phyloP scores from a whole-genome alignment of 768 basidiomycete species.

The Pleurotus tuoliensis region DNA sequence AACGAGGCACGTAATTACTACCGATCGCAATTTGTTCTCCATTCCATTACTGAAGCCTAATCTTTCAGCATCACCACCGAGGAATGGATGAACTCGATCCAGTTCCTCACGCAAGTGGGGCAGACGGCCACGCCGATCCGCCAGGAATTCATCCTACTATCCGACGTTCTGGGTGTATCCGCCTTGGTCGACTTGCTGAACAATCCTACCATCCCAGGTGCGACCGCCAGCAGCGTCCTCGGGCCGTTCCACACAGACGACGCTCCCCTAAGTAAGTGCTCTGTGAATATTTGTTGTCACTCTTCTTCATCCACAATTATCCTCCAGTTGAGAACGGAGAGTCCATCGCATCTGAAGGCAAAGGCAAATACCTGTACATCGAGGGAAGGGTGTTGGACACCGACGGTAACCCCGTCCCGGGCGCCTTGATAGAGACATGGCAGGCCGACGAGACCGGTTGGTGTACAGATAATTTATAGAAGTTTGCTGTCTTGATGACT shows the following conservation, averaged over 20 bases:
- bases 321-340: slow-evolving; percentile 59
- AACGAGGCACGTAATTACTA: slow-evolving; percentile 35
- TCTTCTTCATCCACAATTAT: too few species aligned
- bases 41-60: neutral
- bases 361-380: slow-evolving; percentile 81
- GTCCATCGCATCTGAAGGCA: slow-evolving; percentile 83
- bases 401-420: slow-evolving; percentile 59
- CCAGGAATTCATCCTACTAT: slow-evolving; percentile 81
- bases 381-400: slow-evolving; percentile 66
- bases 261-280: slow-evolving; percentile 57
- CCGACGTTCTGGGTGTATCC: slow-evolving; percentile 76
- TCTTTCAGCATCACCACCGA: slow-evolving; percentile 57
- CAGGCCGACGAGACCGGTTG: slow-evolving; percentile 65
- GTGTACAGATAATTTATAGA: slow-evolving; percentile 19
- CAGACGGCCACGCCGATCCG: slow-evolving; percentile 68
- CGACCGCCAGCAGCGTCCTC: slow-evolving; percentile 73
- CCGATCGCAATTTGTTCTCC: neutral
- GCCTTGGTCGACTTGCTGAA: slow-evolving; percentile 74
- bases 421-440: slow-evolving; percentile 78
- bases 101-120: slow-evolving; percentile 75
- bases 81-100: slow-evolving; percentile 76
- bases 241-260: slow-evolving; percentile 85
- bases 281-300: too few species aligned
- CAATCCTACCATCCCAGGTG: slow-evolving; percentile 56
- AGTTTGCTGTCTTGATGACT: neutral